Base-by-base conservation (phyloP, 768 basidiomycete species). In the Cytidiella melzeri region DNA sequence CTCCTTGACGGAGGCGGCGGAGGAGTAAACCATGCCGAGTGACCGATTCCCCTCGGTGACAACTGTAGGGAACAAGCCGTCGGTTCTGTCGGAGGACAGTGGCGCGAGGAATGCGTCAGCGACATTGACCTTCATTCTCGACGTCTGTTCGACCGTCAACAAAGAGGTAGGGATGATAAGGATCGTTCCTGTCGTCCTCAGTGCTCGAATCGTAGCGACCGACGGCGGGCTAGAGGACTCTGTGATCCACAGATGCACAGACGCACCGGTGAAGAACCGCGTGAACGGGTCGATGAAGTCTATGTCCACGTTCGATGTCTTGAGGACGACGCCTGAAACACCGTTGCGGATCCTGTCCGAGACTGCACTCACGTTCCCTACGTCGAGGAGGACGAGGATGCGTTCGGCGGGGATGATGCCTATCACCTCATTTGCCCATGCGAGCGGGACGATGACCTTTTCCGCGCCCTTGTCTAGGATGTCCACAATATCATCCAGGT, bases 1-100 rank as follows among this genome's bases (percentile, higher is more conserved):
- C 64, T 94, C 90, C 43, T 76, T 77, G 58, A 98, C 75, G 4
- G 93, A 95, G 57, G 87, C 83, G 45, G 66, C 59, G 19, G 95
- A 98, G 10, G 96, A 98, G 70, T 99, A 99, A 28, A 97, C 96
- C 48, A 99, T 79, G 15, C 96, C 96, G 13, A 98, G 80, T 4
- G 84, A 75, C 55, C 82, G 81, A 21, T 86, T 85, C 19, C 80
- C 80, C 54, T 87, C 77, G 1, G 91, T 84, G 26, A 98, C 86
- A 44, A 98, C 74, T 7, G 96, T 99, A 0, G 94, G 90, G 68
- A 91, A 93, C 36, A 99, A 79, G 27, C 90, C 92, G 64, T 98
- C 96, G 0, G 82, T 73, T 43, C 96, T 82, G 66, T 99, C 95
- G 1, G 92, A 91, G 19, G 75, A 67, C 43, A 96, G 66, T 3